Evolutionary conservation across 2,329 filamentous ascomycete genomes (phyloP), one percentile per base, ranked within the genome.

Genomic region (Trichoderma breve): DNA sequence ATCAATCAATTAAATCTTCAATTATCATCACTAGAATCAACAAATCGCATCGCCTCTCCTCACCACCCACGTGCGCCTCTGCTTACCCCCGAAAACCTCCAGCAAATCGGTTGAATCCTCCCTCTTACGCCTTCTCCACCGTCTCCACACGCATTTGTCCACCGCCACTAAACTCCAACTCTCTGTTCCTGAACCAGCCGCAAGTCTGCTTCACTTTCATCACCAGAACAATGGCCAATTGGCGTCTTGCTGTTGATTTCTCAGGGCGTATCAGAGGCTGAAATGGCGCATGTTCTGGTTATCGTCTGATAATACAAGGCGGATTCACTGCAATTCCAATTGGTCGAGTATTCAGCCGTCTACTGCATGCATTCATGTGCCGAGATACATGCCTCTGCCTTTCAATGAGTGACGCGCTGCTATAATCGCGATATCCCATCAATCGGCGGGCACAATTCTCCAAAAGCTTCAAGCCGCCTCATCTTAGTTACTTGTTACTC

Each of bases 91-190:
- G 53, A 18, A 39, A 57, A 39, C 51, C 4, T 21, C 30, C 57
- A 66, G 43, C 7, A 66, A 67, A 67, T 65, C 62, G 43, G 47
- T 47, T 68, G 30, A 32, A 60, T 60, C 57, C 47, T 53, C n/a
- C 55, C 18, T 58, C 57, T 24, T 34, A 21, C 57, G 30, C 57
- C 36, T 58, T 60, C 65, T 32, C 65, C 65, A 68, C 65, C 55
- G 36, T 69, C 65, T 69, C 65, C 65, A 61, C 65, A 32, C 64
- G 9, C 53, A 63, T 55, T 53, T 36, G 68, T 57, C 68, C 68
- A 70, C 68, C 68, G 68, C 68, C 68, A 64, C 43, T 36, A 47
- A 47, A 32, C 47, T 51, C 34, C 53, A 65, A 28, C 61, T 58
- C 36, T 58, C 36, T n/a, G 61, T 64, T 47, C 36, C 39, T 47